Evolutionary conservation across 75 land plant genomes (phyloP).

Genomic region (Cunninghamia lanceolata): DNA sequence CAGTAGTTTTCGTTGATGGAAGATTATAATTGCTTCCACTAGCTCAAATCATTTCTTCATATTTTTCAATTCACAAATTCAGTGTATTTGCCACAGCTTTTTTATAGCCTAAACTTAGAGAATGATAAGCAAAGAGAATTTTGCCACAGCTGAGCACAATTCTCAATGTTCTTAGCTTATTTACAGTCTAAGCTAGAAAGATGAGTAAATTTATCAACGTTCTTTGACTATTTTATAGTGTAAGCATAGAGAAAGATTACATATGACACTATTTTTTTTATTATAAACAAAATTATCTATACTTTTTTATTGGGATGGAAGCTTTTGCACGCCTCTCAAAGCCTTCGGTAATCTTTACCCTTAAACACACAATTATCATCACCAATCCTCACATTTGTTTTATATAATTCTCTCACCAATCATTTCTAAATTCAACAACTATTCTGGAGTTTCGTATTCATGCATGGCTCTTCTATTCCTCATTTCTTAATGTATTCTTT

Average conservation of each 20-base stretch:
- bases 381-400: neutral
- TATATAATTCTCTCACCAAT: neutral
- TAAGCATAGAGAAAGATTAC: too few species aligned
- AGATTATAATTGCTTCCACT: conserved; percentile 7
- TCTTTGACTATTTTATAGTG: too few species aligned
- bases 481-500: neutral
- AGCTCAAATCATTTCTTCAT: conserved; percentile 9
- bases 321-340: neutral
- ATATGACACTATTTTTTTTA: too few species aligned
- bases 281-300: neutral
- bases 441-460: neutral
- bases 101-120: neutral
- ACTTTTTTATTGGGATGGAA: neutral
- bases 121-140: neutral
- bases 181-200: too few species aligned
- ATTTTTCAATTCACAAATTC: neutral
- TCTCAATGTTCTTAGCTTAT: too few species aligned
- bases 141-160: neutral
- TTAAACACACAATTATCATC: neutral
- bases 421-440: neutral
- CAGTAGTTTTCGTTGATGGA: neutral
- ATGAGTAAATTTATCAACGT: too few species aligned
- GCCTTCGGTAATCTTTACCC: neutral
- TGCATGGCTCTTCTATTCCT: neutral
- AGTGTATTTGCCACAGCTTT: neutral